Evolutionary conservation across 139 green algal species (phyloP).

Genomic region (Monoraphidium neglectum): DNA sequence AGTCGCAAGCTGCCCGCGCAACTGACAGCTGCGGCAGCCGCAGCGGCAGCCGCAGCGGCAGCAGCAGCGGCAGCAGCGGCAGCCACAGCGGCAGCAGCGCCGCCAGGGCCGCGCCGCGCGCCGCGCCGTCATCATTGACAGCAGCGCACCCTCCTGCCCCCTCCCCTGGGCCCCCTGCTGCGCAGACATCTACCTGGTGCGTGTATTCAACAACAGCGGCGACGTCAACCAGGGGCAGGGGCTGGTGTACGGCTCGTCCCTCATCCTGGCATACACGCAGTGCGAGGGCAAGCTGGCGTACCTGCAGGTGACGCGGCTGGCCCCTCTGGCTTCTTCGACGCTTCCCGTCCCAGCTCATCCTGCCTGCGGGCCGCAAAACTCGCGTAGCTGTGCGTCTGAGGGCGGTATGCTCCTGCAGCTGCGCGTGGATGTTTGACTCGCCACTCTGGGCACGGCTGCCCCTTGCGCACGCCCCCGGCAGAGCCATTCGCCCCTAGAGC

Average conservation of each 20-base stretch:
- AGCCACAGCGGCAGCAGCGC: too few species aligned
- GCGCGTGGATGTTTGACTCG: neutral
- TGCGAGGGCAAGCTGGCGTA: neutral
- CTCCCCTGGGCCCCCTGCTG: too few species aligned
- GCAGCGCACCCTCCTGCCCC: too few species aligned
- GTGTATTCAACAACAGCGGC: slow-evolving; percentile 19
- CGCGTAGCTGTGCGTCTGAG: neutral
- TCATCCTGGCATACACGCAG: slow-evolving; percentile 25
- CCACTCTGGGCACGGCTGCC: neutral
- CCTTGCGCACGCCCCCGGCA: too few species aligned
- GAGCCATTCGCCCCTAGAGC: neutral
- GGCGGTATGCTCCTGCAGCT: neutral
- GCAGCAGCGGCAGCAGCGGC: too few species aligned
- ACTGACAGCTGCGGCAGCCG: too few species aligned
- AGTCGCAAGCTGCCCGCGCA: too few species aligned
- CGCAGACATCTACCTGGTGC: slow-evolving; percentile 25
- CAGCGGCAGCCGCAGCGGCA: too few species aligned
- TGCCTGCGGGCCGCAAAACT: neutral
- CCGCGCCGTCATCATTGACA: too few species aligned
- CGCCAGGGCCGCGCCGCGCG: too few species aligned
- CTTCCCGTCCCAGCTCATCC: neutral
- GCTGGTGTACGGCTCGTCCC: slow-evolving; percentile 20
- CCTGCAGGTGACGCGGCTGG: neutral
- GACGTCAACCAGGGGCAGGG: slow-evolving; percentile 34
- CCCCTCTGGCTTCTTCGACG: neutral